Base-by-base conservation (phyloP, 495 filamentous ascomycete genomes). In the Penicillium pancosmium region DNA sequence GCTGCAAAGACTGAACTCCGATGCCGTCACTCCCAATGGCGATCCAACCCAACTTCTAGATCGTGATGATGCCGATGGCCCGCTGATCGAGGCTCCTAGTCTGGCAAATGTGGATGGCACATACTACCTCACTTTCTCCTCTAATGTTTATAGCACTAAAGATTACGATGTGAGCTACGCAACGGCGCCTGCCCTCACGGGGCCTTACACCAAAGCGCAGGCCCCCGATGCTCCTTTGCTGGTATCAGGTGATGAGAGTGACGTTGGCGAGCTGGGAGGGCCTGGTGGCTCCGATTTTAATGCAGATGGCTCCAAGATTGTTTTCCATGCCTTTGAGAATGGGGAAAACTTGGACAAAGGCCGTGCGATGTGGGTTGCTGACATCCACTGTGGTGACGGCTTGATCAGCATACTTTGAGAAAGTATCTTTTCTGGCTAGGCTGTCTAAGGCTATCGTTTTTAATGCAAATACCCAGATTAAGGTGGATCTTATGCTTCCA, bases 81-180 rank as follows among this genome's bases (percentile, higher is more conserved):
- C 78, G 7, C 60, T 85, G 15, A 78, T 86, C 11, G 84, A 87
- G 68, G 85, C 84, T 9, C 84, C 84, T 1, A 65, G 73, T n/a
- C 59, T 86, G 25, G 71, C 78, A 6, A 71, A 75, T 16, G 64
- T 64, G 18, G 73, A 73, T 34, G 80, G 79, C 6, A 76, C 71
- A n/a, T 86, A 81, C 61, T 75, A 84, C 52, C 71, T 88, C 5
- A 82, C 85, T 56, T 86, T 84, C 68, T 83, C 81, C 49, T 78
- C 76, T 25, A 79, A 84, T 36, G 80, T 77, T 63, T 84, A 72
- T 65, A 69, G 73, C 9, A 79, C 75, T 7, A 70, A 73, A 23
- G 52, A 71, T 54, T 85, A 84, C 56, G 78, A 82, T 43, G 70
- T 80, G 27, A 78, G 74, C 62, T 86, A 85, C 60, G 82, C 82